phyloP scores from a whole-genome alignment of 768 basidiomycete genomes.

The Trichaptum fuscoviolaceum region DNA sequence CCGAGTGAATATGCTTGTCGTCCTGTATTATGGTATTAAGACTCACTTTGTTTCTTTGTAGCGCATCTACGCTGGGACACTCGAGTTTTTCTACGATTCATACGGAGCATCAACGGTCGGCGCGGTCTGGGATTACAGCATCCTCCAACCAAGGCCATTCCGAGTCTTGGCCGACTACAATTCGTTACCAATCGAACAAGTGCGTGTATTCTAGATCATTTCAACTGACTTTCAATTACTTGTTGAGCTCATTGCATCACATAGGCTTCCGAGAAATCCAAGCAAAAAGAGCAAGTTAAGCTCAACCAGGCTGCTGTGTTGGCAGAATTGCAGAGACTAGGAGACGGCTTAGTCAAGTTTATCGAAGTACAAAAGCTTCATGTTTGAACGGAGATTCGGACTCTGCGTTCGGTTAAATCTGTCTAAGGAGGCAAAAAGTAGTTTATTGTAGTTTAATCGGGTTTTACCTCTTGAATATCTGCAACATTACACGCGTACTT shows the following conservation, averaged over 20 bases:
- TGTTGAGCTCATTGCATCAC: background rate
- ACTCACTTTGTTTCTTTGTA: slow-evolving; percentile 24
- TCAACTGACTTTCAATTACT: background rate
- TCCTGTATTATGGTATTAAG: slow-evolving; percentile 8
- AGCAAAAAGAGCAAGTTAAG: slow-evolving; percentile 54
- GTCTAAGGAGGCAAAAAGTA: too few species aligned
- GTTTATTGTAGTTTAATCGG: background rate
- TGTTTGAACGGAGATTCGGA: background rate
- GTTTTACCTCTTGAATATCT: background rate
- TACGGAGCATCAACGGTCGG: slow-evolving; percentile 78
- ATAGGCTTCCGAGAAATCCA: slow-evolving; percentile 17
- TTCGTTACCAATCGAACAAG: slow-evolving; percentile 44
- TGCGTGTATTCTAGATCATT: slow-evolving; percentile 14
- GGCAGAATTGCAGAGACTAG: slow-evolving; percentile 72
- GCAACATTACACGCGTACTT: background rate
- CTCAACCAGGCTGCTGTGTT: slow-evolving; percentile 66
- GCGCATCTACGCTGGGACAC: slow-evolving; percentile 68
- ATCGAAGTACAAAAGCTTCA: slow-evolving; percentile 23
- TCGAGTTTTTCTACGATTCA: slow-evolving; percentile 80
- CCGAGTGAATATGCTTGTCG: slow-evolving; percentile 42
- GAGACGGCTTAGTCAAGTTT: slow-evolving; percentile 56
- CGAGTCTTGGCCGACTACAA: slow-evolving; percentile 82
- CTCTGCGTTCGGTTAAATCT: too few species aligned
- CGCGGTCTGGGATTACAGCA: slow-evolving; percentile 78
- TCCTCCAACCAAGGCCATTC: slow-evolving; percentile 60